Conservation (phyloP, 768 basidiomycete genomes). For the Polyporus arcularius region DNA sequence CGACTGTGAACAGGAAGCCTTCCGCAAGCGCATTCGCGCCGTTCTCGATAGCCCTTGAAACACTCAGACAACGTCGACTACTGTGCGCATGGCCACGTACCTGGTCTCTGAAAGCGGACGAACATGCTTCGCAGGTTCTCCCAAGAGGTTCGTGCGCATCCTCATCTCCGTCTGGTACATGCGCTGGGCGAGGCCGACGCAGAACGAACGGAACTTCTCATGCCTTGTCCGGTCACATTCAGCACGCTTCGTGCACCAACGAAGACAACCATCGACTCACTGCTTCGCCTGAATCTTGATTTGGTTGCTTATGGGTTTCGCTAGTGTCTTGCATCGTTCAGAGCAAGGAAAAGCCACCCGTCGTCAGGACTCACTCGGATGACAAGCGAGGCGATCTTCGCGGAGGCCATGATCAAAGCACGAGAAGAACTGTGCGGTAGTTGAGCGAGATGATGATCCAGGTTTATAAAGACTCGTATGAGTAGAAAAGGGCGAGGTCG, state of each 20-base stretch:
- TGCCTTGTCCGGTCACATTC: slow-evolving; percentile 45
- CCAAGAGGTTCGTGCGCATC: slow-evolving; percentile 74
- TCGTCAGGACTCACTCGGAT: slow-evolving; percentile 58
- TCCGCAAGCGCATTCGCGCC: slow-evolving; percentile 85
- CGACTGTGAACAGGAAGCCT: slow-evolving; percentile 81
- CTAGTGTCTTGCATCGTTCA: slow-evolving; percentile 60
- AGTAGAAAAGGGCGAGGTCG: no score
- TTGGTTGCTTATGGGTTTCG: slow-evolving; percentile 74
- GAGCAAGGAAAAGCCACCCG: slow-evolving; percentile 1
- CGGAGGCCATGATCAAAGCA: slow-evolving; percentile 59
- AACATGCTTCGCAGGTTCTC: slow-evolving; percentile 70
- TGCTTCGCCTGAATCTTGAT: slow-evolving; percentile 73
- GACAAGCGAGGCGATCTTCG: slow-evolving; percentile 71
- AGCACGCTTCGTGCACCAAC: not conserved
- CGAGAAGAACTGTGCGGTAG: no score
- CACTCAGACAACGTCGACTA: not conserved
- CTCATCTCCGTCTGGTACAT: slow-evolving; percentile 76
- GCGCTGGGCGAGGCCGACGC: slow-evolving; percentile 72
- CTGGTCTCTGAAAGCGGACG: slow-evolving; percentile 77
- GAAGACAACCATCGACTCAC: slow-evolving; percentile 42
- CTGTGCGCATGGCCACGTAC: slow-evolving; percentile 38
- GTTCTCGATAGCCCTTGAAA: slow-evolving; percentile 74
- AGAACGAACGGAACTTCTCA: slow-evolving; percentile 68
- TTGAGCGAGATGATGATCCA: no score
- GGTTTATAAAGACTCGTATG: no score